Base-by-base conservation (phyloP, 352 stramenopile genomes). In the Peronospora destructor region DNA sequence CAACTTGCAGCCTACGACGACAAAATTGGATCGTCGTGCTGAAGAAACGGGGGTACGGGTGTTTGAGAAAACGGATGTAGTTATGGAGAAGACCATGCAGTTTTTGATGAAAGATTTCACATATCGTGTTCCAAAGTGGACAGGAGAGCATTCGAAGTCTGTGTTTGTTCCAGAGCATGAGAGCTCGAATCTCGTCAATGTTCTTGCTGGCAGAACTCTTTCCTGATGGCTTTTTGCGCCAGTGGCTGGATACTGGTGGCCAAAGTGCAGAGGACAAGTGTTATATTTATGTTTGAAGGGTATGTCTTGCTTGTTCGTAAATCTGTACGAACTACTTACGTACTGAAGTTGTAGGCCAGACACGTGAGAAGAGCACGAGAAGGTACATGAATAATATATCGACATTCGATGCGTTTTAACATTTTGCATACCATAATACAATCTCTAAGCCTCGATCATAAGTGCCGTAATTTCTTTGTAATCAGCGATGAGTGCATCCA, bases 401-500 rank as follows among this genome's bases (percentile, higher is more conserved):
- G 37, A 66, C 52, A 66, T 32, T 32, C 53, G 62, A 62, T 66
- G 54, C 53, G 45, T 59, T 64, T 49, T 45, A 39, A 55, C 29
- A 49, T 33, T 36, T 29, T 6, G 19, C n/a, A 32, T 36, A 14
- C 30, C 13, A 14, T 26, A 26, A 16, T 8, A 26, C 10, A 13
- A 42, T 16, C 30, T 46, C 59, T 66, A 73, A 28, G 56, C 52
- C 51, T 85, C 76, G 47, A 72, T 84, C 61, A 79, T 65, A 26
- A 85, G 68, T 19, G 74, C 61, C n/a, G 76, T 73, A 59, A 85
- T 79, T 57, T 88, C 72, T 51, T 88, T 88, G 66, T 86, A 88
- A 49, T 88, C 77, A 25, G 71, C 52, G 25, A 88, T 67, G 8
- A 85, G 58, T 7, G 68, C 62, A 40, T 68, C 79, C 32, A 86